phyloP scores from a whole-genome alignment of 1,284 basidiomycete genomes.

The Puccinia coronata region DNA sequence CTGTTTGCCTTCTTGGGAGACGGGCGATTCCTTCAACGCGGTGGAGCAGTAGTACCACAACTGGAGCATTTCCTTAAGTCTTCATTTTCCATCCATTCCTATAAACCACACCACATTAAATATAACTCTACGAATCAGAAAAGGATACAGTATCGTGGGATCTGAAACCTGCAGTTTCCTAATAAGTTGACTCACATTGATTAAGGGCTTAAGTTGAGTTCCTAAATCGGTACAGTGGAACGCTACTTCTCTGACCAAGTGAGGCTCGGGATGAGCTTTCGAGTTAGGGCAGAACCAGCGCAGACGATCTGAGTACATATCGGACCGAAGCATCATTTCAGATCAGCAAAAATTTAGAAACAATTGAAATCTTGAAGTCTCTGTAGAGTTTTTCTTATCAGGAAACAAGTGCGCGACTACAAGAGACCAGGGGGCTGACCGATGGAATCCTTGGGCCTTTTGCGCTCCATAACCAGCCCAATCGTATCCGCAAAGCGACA shows the following conservation, averaged over 20 bases:
- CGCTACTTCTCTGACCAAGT: constrained; percentile 78
- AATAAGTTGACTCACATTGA: constrained; percentile 62
- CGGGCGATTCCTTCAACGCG: constrained; percentile 5
- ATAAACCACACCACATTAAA: constrained; percentile 36
- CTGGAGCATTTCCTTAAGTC: constrained; percentile 69
- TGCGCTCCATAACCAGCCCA: constrained; percentile 91
- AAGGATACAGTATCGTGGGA: no score
- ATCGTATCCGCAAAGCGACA: constrained; percentile 86
- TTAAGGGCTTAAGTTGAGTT: constrained; percentile 88
- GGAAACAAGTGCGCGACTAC: no score
- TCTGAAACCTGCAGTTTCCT: no score
- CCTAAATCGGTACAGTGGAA: constrained; percentile 91
- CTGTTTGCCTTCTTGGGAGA: background rate
- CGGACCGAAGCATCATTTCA: no score
- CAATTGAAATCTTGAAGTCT: no score
- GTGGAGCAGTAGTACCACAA: constrained; percentile 70
- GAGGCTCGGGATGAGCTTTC: constrained; percentile 68
- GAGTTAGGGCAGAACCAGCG: constrained; percentile 87
- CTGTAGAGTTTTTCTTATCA: no score
- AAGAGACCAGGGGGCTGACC: constrained; percentile 48
- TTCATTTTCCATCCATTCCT: constrained; percentile 68
- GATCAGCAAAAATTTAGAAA: no score
- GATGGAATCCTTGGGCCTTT: constrained; percentile 66
- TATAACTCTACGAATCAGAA: background rate
- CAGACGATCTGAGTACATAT: constrained; percentile 71